A percentile compares a stretch with the other conserved stretches of the same genome.
These are phyloP conservation scores for Jaapia argillacea DNA, from an alignment of 768 basidiomycete genomes.

Conservation along the genomic window DNA sequence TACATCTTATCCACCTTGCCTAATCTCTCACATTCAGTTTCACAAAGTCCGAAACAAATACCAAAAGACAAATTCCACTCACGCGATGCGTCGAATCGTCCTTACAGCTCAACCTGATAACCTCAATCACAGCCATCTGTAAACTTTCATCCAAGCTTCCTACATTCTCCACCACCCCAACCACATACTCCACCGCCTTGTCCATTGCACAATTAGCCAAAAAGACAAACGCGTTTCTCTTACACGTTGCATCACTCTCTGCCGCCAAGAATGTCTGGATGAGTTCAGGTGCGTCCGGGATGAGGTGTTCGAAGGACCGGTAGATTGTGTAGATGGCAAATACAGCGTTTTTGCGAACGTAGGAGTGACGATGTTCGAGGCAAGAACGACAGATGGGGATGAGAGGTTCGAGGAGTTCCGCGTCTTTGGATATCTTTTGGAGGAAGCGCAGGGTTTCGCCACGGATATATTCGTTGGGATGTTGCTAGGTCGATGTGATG, in stretches of 20 bases:
- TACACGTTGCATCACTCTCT: slow-evolving; percentile 93
- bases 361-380: slow-evolving; percentile 95
- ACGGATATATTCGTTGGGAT: slow-evolving; percentile 98
- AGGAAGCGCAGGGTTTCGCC: slow-evolving; percentile 95
- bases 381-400: slow-evolving; percentile 90
- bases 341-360: slow-evolving; percentile 96
- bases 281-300: slow-evolving; percentile 93
- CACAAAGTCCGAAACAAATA: background rate
- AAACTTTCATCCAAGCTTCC: slow-evolving; percentile 78
- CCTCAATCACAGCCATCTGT: slow-evolving; percentile 94
- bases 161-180: slow-evolving; percentile 78
- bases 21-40: slow-evolving; percentile 19
- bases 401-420: slow-evolving; percentile 91
- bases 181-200: slow-evolving; percentile 87
- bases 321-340: slow-evolving; percentile 94
- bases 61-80: slow-evolving; percentile 20
- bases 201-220: slow-evolving; percentile 79
- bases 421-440: slow-evolving; percentile 89
- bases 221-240: slow-evolving; percentile 95
- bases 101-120: slow-evolving; percentile 85
- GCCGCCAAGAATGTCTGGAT: slow-evolving; percentile 94
- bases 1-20: slow-evolving; percentile 90
- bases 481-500: slow-evolving; percentile 56
- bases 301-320: slow-evolving; percentile 87
- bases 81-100: slow-evolving; percentile 77